Conservation (phyloP, 768 basidiomycete genomes). For the Boletus tylopilopsis region DNA sequence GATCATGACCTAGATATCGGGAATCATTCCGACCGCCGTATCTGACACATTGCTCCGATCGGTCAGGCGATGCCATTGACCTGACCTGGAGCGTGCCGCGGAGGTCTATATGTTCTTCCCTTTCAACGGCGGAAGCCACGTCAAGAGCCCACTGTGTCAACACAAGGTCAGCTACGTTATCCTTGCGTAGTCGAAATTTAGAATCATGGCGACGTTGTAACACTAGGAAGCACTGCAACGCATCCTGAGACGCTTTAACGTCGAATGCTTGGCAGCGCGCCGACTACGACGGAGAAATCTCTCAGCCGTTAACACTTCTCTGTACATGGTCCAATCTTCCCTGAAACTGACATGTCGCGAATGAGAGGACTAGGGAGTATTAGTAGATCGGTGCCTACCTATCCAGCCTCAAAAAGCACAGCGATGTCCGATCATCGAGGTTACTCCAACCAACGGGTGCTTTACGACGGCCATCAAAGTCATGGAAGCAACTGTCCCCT, state of each 20-base stretch:
- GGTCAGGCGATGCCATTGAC: neutral
- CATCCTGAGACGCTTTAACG: neutral
- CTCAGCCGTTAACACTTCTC: too few relatives aligned
- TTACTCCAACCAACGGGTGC: too few relatives aligned
- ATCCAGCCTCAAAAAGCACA: neutral
- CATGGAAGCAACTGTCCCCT: too few relatives aligned
- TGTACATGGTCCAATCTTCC: neutral
- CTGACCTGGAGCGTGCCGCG: neutral
- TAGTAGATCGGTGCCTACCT: neutral
- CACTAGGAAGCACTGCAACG: too few relatives aligned
- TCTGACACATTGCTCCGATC: neutral
- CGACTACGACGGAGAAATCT: too few relatives aligned
- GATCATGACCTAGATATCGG: neutral
- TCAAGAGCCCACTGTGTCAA: neutral
- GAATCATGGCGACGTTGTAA: too few relatives aligned
- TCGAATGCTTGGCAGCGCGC: too few relatives aligned
- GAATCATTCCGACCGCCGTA: neutral
- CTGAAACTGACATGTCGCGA: neutral
- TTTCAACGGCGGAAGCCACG: neutral
- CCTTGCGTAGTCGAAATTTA: too few relatives aligned
- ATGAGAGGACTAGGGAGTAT: neutral
- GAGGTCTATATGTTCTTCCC: neutral
- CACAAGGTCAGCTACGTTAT: neutral
- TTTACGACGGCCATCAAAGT: too few relatives aligned
- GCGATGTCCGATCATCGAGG: neutral